Evolutionary conservation across 2,329 filamentous ascomycete species (phyloP), one percentile per base, ranked within the genome.

Genomic region (Sarocladium kiliense): DNA sequence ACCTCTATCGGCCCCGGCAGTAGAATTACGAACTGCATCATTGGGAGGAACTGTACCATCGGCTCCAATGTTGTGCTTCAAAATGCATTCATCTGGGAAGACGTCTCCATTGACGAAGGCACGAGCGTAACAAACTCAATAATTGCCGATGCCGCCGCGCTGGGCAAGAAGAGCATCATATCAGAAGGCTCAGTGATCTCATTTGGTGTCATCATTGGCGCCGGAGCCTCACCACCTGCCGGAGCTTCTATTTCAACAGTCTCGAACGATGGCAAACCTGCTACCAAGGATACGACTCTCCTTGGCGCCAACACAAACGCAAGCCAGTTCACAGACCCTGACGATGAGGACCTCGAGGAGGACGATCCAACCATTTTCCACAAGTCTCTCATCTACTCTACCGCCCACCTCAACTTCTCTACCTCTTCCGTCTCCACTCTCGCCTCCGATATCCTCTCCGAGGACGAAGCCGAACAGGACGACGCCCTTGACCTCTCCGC

Each of bases 61-160:
- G 94, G 94, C 6, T 86, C 83, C 61, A 89, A 94, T 60, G 92
- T 94, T 26, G 81, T 77, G 36, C 84, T 99, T 58, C 80, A 88
- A 49, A 81, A 90, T 61, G 87, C 89, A 21, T 93, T 91, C 63
- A 83, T 99, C 59, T 97, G 93, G 92, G 90, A 97, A 63, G 82
- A 91, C 62, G 85, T 84, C 0, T 81, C 80, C 4, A 83, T 99
- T 61, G 88, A 85, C 1, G 90, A 97, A 65, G 86, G 85, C 19
- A 79, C 87, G 16, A 80, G 80, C 23, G 75, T 99, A 49, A 78
- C 80, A 9, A 81, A 84, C 60, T 86, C 91, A 1, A 84, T 99
- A 41, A 75, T 99, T 54, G 94, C 89, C 3, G 85, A 86, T 63
- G 82, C 84, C 47, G 88, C 80, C 18, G 74, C 79, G 1, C 73